Evolutionary conservation across 441 rosid species (phyloP).

Genomic region (Pelargonium myrrhifolium): DNA sequence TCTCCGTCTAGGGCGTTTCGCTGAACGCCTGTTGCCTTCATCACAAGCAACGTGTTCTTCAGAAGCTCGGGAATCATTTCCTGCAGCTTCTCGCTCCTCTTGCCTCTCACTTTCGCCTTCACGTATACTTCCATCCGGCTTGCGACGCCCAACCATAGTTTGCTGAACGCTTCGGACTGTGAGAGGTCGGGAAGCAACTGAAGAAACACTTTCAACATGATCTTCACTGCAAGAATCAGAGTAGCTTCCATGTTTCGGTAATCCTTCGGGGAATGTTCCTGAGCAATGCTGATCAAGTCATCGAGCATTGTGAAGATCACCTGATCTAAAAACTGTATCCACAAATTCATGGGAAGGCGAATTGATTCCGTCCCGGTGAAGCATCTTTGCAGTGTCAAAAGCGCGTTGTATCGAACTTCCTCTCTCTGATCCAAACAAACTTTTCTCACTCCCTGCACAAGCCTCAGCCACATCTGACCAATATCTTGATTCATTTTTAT

Average conservation of each 20-base stretch:
- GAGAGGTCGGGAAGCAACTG: slow-evolving; percentile 60
- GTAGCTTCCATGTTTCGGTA: slow-evolving; percentile 87
- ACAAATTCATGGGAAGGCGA: slow-evolving; percentile 46
- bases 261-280: slow-evolving; percentile 67
- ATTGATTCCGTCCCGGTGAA: slow-evolving; percentile 60
- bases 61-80: slow-evolving; percentile 73
- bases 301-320: slow-evolving; percentile 82
- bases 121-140: slow-evolving; percentile 74
- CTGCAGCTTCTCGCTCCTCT: slow-evolving; percentile 69
- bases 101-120: slow-evolving; percentile 74
- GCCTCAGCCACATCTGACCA: slow-evolving; percentile 90
- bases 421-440: slow-evolving; percentile 92
- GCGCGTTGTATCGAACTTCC: slow-evolving; percentile 84
- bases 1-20: slow-evolving; percentile 72
- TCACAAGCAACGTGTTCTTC: slow-evolving; percentile 62
- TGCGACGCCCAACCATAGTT: slow-evolving; percentile 81
- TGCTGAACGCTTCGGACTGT: slow-evolving; percentile 65
- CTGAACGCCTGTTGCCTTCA: slow-evolving; percentile 72
- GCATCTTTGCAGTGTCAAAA: slow-evolving; percentile 69
- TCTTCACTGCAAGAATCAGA: slow-evolving; percentile 59
- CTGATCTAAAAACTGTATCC: slow-evolving; percentile 75
- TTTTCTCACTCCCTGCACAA: slow-evolving; percentile 80
- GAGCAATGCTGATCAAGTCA: slow-evolving; percentile 73
- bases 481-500: slow-evolving; percentile 58
- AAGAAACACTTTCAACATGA: slow-evolving; percentile 62